Evolutionary conservation across 1,139 yeast genomes (phyloP).

Genomic region (Yamadazyma dushanensis): DNA sequence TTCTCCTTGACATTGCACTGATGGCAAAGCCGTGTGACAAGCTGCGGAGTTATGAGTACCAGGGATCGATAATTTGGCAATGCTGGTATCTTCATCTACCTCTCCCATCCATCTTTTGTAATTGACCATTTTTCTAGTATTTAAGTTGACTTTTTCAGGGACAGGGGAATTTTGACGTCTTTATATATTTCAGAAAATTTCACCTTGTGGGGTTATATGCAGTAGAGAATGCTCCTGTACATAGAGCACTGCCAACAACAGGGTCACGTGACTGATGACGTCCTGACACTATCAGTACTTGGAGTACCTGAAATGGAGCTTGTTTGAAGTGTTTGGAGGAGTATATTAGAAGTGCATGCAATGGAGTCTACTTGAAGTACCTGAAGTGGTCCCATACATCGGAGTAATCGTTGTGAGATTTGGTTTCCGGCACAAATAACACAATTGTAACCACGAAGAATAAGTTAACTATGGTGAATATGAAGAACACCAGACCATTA

Average conservation of each 20-base stretch:
- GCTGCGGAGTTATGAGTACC: slow-evolving; percentile 86
- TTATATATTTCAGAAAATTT: not conserved
- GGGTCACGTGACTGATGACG: no score
- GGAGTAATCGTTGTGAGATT: slow-evolving; percentile 22
- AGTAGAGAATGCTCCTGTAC: no score
- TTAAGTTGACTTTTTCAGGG: no score
- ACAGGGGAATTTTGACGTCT: not conserved
- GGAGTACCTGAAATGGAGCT: no score
- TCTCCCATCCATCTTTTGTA: slow-evolving; percentile 56
- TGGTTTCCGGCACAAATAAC: slow-evolving; percentile 36
- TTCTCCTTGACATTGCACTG: slow-evolving; percentile 76
- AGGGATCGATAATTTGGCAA: slow-evolving; percentile 64
- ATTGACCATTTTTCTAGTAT: slow-evolving; percentile 38
- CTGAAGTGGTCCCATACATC: slow-evolving; percentile 28
- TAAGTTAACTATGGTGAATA: slow-evolving; percentile 26
- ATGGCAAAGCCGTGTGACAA: slow-evolving; percentile 69
- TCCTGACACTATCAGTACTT: no score
- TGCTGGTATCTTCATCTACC: slow-evolving; percentile 49
- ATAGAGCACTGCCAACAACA: no score
- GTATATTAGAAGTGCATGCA: not conserved
- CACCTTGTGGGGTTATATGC: no score
- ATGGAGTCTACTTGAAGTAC: slow-evolving; percentile 2
- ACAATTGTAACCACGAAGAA: slow-evolving; percentile 22
- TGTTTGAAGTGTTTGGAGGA: not conserved
- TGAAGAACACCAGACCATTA: slow-evolving; percentile 31